These are phyloP conservation scores for Pichia sp. DNA, from an alignment of 1,139 yeast genomes.

Conservation along the genomic window DNA sequence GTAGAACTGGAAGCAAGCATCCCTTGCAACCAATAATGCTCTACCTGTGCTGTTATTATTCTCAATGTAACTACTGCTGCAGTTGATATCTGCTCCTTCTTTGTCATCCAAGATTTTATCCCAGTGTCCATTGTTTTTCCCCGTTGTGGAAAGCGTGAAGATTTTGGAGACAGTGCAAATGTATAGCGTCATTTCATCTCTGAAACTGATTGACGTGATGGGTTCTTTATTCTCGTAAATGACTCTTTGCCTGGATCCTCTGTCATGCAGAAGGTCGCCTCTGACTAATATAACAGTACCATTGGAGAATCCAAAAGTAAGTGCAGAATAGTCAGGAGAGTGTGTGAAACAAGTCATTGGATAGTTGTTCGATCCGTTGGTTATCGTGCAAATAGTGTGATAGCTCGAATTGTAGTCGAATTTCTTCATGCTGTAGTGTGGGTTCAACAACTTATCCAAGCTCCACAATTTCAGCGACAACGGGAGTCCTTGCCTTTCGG, in stretches of 20 bases:
- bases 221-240: conserved; percentile 75
- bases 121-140: conserved; percentile 69
- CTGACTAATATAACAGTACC: conserved; percentile 79
- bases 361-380: conserved; percentile 48
- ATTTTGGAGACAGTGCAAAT: conserved; percentile 69
- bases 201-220: conserved; percentile 67
- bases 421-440: conserved; percentile 15
- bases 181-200: conserved; percentile 44
- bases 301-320: conserved; percentile 82
- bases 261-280: conserved; percentile 83
- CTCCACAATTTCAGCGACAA: conserved; percentile 71
- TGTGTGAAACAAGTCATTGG: conserved; percentile 68
- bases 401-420: conserved; percentile 29
- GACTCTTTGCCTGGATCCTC: conserved; percentile 84
- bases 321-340: conserved; percentile 54
- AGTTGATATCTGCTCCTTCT: conserved; percentile 69
- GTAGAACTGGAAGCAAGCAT: conserved; percentile 50
- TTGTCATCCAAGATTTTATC: conserved; percentile 56
- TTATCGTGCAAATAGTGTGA: conserved; percentile 26
- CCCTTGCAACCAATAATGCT: conserved; percentile 50
- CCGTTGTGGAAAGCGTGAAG: conserved; percentile 71
- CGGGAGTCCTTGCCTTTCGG: conserved; percentile 70
- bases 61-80: conserved; percentile 45
- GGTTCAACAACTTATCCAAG: conserved; percentile 42
- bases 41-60: conserved; percentile 32